These are phyloP conservation scores for Aspergillus sp. DNA, from an alignment of 2,329 filamentous ascomycete genomes.

Conservation along the genomic window DNA sequence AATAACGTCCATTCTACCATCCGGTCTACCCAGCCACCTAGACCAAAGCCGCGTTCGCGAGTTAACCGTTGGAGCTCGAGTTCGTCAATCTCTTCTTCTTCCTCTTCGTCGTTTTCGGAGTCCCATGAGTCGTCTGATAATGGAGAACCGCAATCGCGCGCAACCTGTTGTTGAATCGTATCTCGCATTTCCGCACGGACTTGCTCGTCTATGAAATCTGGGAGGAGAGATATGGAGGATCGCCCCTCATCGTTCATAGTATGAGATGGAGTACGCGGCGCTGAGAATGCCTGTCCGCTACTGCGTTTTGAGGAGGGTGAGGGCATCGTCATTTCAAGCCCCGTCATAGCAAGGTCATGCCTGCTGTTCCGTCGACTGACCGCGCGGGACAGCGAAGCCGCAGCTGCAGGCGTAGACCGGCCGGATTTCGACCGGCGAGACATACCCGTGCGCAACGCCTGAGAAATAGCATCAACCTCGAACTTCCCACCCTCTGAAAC, in stretches of 20 bases:
- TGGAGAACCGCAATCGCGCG: constrained; percentile 16
- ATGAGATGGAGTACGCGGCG: background rate
- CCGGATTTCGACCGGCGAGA: constrained; percentile 34
- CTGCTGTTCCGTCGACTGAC: constrained; percentile 32
- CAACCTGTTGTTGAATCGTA: constrained; percentile 26
- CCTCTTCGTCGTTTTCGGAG: constrained; percentile 19
- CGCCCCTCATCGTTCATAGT: constrained; percentile 10
- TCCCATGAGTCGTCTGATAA: constrained; percentile 14
- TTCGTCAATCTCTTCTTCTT: constrained; percentile 47
- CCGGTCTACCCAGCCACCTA: constrained; percentile 58
- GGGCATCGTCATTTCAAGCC: constrained; percentile 15
- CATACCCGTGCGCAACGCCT: constrained; percentile 22
- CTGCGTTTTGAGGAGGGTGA: background rate
- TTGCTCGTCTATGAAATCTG: constrained; percentile 53
- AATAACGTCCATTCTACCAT: constrained; percentile 60
- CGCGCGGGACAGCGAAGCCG: constrained; percentile 35
- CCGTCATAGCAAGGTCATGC: constrained; percentile 19
- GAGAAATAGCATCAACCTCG: constrained; percentile 24
- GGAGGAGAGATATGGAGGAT: constrained; percentile 24
- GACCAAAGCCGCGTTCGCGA: constrained; percentile 52
- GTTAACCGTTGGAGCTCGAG: constrained; percentile 54
- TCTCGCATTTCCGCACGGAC: constrained; percentile 40
- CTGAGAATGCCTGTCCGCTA: background rate
- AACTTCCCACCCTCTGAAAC: constrained; percentile 40
- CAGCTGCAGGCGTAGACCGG: constrained; percentile 34